A percentile compares a stretch with the other conserved stretches of the same genome.
Conservation (phyloP, 2,329 filamentous ascomycete genomes). For the Juglanconis juglandina region DNA sequence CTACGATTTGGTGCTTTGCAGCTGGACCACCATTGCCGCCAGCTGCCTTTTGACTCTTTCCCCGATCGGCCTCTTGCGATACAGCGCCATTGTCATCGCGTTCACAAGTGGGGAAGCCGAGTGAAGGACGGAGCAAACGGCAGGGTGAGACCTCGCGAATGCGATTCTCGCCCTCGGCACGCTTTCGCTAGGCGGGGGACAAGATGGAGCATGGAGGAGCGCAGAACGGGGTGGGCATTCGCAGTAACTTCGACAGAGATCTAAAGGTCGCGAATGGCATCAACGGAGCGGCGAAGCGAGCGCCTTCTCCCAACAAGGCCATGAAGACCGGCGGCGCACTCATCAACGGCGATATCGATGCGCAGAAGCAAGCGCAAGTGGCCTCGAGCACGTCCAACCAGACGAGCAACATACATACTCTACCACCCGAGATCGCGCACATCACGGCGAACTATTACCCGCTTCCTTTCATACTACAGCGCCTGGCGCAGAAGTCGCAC, state of each 20-base stretch:
- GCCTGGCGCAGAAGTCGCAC: slow-evolving; percentile 80
- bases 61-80: neutral
- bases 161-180: slow-evolving; percentile 18
- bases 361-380: slow-evolving; percentile 19
- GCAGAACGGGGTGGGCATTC: slow-evolving; percentile 49
- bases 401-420: slow-evolving; percentile 49
- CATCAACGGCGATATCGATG: slow-evolving; percentile 25
- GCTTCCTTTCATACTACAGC: slow-evolving; percentile 69
- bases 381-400: slow-evolving; percentile 26
- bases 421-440: slow-evolving; percentile 63
- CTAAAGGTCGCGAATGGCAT: slow-evolving; percentile 37
- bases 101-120: neutral
- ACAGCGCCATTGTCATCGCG: neutral
- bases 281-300: slow-evolving; percentile 35
- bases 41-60: neutral
- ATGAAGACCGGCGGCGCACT: slow-evolving; percentile 27
- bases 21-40: neutral
- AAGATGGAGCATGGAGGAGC: slow-evolving; percentile 42
- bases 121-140: slow-evolving; percentile 3
- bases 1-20: neutral
- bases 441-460: slow-evolving; percentile 75
- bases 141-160: slow-evolving; percentile 20
- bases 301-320: slow-evolving; percentile 31
- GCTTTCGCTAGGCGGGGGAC: slow-evolving; percentile 3
- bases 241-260: slow-evolving; percentile 55